Percentiles rank a stretch among this genome's conserved stretches.
Conservation (phyloP, 2,329 filamentous ascomycete species). For the Blastomyces percursus region DNA sequence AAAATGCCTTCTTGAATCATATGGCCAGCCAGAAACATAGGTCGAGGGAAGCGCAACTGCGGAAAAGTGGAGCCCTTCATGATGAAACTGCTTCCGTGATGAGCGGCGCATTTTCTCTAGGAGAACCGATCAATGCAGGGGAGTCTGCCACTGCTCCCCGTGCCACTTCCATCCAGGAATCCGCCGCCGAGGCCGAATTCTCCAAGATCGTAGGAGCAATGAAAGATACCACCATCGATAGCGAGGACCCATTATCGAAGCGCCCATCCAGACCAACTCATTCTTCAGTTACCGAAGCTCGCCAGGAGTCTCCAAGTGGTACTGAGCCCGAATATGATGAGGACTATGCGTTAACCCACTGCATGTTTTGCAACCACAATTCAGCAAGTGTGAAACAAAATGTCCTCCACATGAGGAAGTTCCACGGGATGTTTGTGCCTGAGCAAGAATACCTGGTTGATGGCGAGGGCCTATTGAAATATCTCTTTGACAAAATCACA, state of each 20-base stretch:
- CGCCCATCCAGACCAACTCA: constrained; percentile 34
- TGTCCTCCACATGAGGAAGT: constrained; percentile 77
- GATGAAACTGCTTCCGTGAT: constrained; percentile 73
- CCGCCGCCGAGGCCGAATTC: constrained; percentile 55
- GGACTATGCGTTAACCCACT: constrained; percentile 45
- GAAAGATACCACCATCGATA: constrained; percentile 51
- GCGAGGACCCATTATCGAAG: constrained; percentile 36
- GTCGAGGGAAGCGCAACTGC: constrained; percentile 47
- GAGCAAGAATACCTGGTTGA: constrained; percentile 77
- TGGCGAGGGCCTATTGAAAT: constrained; percentile 65
- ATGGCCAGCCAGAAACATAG: constrained; percentile 84
- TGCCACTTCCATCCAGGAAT: constrained; percentile 29
- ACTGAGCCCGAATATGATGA: constrained; percentile 7
- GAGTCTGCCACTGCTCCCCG: constrained; percentile 9
- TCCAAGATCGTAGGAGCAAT: constrained; percentile 66
- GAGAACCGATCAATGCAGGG: constrained; percentile 53
- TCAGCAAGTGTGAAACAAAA: constrained; percentile 68
- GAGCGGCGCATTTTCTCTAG: constrained; percentile 73
- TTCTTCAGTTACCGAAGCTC: constrained; percentile 22
- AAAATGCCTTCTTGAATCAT: constrained; percentile 92
- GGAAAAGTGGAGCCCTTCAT: constrained; percentile 35
- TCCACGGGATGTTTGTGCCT: constrained; percentile 92
- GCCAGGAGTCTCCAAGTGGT: constrained; percentile 21
- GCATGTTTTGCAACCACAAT: constrained; percentile 85
- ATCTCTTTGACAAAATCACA: constrained; percentile 69